These are phyloP conservation scores for Debaryomyces udenii DNA, from an alignment of 1,139 yeast species.

Conservation along the genomic window DNA sequence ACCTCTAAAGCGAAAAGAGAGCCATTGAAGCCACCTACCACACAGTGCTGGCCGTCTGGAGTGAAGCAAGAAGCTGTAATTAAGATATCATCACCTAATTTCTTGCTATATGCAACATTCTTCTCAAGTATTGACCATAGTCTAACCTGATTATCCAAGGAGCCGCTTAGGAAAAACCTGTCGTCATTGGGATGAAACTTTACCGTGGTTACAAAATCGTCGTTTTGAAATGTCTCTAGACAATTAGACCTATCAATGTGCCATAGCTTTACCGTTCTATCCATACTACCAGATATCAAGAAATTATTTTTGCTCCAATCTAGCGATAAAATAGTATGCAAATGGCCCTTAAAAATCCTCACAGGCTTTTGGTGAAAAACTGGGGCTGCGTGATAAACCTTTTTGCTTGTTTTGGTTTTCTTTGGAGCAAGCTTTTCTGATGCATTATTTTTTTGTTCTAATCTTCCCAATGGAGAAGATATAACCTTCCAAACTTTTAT, in stretches of 20 bases:
- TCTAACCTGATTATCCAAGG: slow-evolving; percentile 76
- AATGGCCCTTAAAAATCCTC: slow-evolving; percentile 66
- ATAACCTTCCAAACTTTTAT: slow-evolving; percentile 82
- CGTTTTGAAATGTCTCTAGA: slow-evolving; percentile 67
- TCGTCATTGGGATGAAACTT: slow-evolving; percentile 87
- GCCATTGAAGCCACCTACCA: slow-evolving; percentile 86
- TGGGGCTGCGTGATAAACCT: slow-evolving; percentile 59
- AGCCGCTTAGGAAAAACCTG: slow-evolving; percentile 82
- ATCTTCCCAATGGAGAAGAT: slow-evolving; percentile 64
- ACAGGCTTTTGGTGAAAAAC: slow-evolving; percentile 76
- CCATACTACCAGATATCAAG: slow-evolving; percentile 81
- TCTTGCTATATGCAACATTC: slow-evolving; percentile 34
- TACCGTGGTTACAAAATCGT: slow-evolving; percentile 82
- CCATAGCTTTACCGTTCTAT: slow-evolving; percentile 82
- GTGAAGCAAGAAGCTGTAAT: slow-evolving; percentile 73
- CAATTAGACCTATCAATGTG: slow-evolving; percentile 70
- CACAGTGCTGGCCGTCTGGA: slow-evolving; percentile 66
- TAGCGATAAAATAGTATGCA: slow-evolving; percentile 66
- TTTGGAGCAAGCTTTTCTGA: slow-evolving; percentile 9
- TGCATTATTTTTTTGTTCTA: slow-evolving; percentile 38
- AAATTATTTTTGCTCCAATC: slow-evolving; percentile 93
- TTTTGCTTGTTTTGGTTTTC: slow-evolving; percentile 16
- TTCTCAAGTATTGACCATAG: slow-evolving; percentile 82
- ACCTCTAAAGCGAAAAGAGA: slow-evolving; percentile 64
- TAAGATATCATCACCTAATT: slow-evolving; percentile 57